These are phyloP conservation scores for Calonectria montana DNA, from an alignment of 2,329 filamentous ascomycete species.

Conservation along the genomic window DNA sequence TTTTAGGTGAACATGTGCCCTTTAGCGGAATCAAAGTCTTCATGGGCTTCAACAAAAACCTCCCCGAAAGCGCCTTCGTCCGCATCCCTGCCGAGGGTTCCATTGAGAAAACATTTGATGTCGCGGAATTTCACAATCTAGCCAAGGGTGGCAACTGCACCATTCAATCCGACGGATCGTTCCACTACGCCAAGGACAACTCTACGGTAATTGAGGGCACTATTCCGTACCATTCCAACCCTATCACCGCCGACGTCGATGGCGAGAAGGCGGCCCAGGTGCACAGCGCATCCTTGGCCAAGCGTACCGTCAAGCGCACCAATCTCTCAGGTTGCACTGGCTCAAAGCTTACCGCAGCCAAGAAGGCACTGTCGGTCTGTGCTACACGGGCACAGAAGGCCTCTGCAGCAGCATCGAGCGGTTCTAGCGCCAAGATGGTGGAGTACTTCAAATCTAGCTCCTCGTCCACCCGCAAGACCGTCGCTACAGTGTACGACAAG, in stretches of 20 bases:
- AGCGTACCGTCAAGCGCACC: conserved; percentile 43
- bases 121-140: conserved; percentile 62
- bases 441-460: conserved; percentile 69
- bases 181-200: conserved; percentile 62
- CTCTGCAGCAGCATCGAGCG: conserved; percentile 61
- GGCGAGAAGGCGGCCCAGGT: conserved; percentile 61
- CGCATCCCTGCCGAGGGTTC: conserved; percentile 56
- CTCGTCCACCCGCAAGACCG: background rate
- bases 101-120: conserved; percentile 60
- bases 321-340: conserved; percentile 63
- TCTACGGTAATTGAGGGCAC: conserved; percentile 60
- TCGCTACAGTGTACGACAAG: conserved; percentile 52
- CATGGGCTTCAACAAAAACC: conserved; percentile 49
- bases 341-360: conserved; percentile 52
- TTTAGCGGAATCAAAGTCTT: conserved; percentile 63
- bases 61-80: conserved; percentile 58
- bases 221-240: conserved; percentile 66
- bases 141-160: conserved; percentile 60
- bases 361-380: conserved; percentile 59
- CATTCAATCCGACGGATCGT: conserved; percentile 62
- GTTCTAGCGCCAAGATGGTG: conserved; percentile 55
- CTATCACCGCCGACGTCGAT: conserved; percentile 65
- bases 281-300: conserved; percentile 55
- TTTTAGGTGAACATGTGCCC: conserved; percentile 37
- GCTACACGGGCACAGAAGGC: conserved; percentile 53